phyloP scores from a whole-genome alignment of 495 filamentous ascomycete species.

The Penicillium cosmopolitanum region DNA sequence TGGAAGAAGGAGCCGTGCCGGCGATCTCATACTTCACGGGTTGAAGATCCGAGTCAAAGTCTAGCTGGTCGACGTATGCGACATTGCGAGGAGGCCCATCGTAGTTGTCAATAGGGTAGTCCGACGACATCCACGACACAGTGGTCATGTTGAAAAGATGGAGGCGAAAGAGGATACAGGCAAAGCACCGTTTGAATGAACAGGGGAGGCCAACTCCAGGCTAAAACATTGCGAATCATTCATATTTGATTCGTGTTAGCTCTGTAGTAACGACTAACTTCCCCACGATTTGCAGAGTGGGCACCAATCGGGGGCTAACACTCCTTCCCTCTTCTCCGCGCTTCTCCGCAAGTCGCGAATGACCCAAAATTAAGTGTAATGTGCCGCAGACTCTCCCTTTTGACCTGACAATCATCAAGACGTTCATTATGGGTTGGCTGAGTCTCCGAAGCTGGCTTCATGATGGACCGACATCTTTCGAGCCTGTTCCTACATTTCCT shows the following conservation, averaged over 20 bases:
- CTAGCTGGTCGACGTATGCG: conserved; percentile 11
- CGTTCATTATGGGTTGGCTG: conserved; percentile 15
- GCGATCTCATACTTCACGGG: conserved; percentile 27
- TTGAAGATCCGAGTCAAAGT: conserved; percentile 20
- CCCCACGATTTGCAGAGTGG: background rate
- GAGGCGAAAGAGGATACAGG: background rate
- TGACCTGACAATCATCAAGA: background rate
- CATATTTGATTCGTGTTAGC: background rate
- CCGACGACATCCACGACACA: conserved; percentile 12
- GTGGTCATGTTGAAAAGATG: conserved; percentile 8
- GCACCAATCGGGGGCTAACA: background rate
- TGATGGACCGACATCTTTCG: background rate
- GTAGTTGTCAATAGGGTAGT: conserved; percentile 9
- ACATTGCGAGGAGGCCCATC: conserved; percentile 13
- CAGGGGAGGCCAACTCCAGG: background rate
- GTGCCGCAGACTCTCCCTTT: background rate
- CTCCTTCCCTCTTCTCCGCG: background rate
- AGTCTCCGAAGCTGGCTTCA: conserved; percentile 9
- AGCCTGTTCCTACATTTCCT: background rate
- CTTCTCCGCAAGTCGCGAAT: background rate
- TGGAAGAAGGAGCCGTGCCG: conserved; percentile 40
- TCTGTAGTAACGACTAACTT: background rate
- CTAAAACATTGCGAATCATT: background rate
- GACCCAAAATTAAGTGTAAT: background rate
- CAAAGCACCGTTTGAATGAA: background rate